Evolutionary conservation across 345 rosid genomes (phyloP), one percentile per base, ranked within the genome.

Genomic region (Bruguiera parviflora): DNA sequence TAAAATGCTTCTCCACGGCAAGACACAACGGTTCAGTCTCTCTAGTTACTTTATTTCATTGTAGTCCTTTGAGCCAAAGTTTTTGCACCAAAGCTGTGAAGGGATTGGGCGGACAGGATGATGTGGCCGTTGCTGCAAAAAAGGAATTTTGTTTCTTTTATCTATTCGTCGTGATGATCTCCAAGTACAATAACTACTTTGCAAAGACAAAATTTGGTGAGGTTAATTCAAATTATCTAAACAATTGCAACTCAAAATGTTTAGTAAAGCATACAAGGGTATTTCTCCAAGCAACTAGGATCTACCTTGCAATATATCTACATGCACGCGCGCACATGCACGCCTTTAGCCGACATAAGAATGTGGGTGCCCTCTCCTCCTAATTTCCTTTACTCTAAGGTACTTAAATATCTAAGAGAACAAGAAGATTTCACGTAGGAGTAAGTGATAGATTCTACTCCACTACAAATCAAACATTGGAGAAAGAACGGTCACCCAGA

Each of bases 21-120:
- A 65, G n/a, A 52, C 53, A 16, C 24, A n/a, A 2, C 46, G 35
- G 21, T 43, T 29, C 35, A 56, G 28, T 16, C 56, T 62, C 69
- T 27, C 46, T 13, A 3, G 0, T 77, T 39, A 73, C 64, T 77
- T 29, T 43, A 69, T 60, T 6, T 77, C 71, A 33, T 77, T 73
- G 71, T 89, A 89, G 65, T 92, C 99, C 71, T 95, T 92, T 29
- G 83, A 81, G 72, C 99, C 98, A 75, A 92, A 95, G 79, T 95
- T 95, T 85, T 95, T 95, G 94, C 98, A 95, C 99, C 99, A 95
- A 0, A 95, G 78, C 82, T 95, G 99, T 9, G 99, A 95, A 20
- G 99, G 99, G 75, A 95, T 95, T 13, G 98, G 99, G 43, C 92
- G 96, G 72, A 95, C 88, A 0, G 99, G 98, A 62, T 77, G 82